Evolutionary conservation across 2,329 filamentous ascomycete genomes (phyloP).

Genomic region (Microcyclosporella mali): DNA sequence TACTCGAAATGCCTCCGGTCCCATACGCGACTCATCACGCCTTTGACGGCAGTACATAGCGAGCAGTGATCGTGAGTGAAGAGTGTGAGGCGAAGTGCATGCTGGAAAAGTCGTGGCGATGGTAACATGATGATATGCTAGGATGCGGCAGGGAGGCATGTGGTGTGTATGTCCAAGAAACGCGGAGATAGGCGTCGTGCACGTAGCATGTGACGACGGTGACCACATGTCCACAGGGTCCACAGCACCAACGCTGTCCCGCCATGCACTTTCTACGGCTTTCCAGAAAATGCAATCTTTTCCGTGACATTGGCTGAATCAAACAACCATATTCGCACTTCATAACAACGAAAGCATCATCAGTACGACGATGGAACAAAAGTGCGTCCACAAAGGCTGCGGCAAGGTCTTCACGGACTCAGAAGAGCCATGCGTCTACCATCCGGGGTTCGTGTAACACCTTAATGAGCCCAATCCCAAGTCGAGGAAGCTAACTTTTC

Average conservation of each 20-base stretch:
- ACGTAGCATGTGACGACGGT: no score
- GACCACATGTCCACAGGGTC: no score
- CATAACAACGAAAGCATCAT: background rate
- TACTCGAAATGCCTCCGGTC: slow-evolving; percentile 62
- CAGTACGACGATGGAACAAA: slow-evolving; percentile 56
- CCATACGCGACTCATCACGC: slow-evolving; percentile 62
- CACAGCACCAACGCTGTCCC: background rate
- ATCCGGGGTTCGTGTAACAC: slow-evolving; percentile 44
- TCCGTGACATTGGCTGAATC: background rate
- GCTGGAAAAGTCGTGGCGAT: slow-evolving; percentile 13
- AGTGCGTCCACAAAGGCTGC: slow-evolving; percentile 95
- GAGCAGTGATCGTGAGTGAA: slow-evolving; percentile 69
- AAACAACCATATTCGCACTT: background rate
- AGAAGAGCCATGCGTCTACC: slow-evolving; percentile 81
- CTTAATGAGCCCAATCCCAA: slow-evolving; percentile 10
- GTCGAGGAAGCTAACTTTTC: slow-evolving; percentile 10
- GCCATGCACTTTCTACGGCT: no score
- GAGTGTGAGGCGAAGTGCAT: slow-evolving; percentile 51
- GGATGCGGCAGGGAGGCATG: background rate
- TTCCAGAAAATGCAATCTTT: no score
- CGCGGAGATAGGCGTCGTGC: no score
- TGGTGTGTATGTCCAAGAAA: background rate
- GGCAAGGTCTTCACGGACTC: slow-evolving; percentile 78
- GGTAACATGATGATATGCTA: slow-evolving; percentile 7
- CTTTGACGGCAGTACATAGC: slow-evolving; percentile 63